Percentiles rank a stretch among this genome's conserved stretches.
phyloP scores from a whole-genome alignment of 768 basidiomycete genomes.

The Clathrus columnatus region DNA sequence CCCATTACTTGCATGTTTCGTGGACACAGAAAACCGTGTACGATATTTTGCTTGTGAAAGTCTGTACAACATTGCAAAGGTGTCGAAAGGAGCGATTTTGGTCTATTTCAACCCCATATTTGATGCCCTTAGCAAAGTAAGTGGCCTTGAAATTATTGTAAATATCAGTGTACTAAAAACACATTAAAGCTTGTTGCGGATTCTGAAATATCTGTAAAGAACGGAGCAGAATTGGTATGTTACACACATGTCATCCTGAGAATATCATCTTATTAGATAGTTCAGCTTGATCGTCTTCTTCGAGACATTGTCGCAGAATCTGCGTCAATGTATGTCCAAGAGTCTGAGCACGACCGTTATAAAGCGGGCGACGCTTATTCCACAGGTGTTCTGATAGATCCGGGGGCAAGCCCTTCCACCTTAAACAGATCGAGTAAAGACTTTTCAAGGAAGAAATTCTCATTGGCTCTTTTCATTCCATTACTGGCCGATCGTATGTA shows the following conservation, averaged over 20 bases:
- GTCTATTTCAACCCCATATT: constrained; percentile 99
- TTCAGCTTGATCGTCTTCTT: constrained; percentile 74
- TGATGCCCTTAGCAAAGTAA: constrained; percentile 91
- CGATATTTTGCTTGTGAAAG: constrained; percentile 98
- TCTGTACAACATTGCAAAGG: constrained; percentile 95
- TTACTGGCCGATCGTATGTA: constrained; percentile 88
- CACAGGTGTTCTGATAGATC: constrained; percentile 47
- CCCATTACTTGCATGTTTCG: constrained; percentile 83
- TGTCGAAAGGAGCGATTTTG: constrained; percentile 93
- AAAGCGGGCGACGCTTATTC: constrained; percentile 36
- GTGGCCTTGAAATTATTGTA: constrained; percentile 15
- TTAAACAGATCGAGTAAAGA: constrained; percentile 25
- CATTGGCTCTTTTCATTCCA: constrained; percentile 89
- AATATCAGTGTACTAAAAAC: constrained; percentile 6
- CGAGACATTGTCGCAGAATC: constrained; percentile 98
- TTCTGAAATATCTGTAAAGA: constrained; percentile 93
- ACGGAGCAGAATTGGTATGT: constrained; percentile 75
- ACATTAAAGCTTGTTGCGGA: constrained; percentile 80
- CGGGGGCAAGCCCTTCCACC: not conserved
- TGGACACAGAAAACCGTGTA: constrained; percentile 89
- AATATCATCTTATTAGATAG: not conserved
- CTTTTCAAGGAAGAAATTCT: constrained; percentile 69
- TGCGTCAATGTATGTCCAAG: constrained; percentile 85
- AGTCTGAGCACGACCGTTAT: constrained; percentile 57
- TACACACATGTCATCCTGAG: not conserved